These are phyloP conservation scores for Agaricus subrufescens DNA, from an alignment of 768 basidiomycete genomes.

Conservation along the genomic window DNA sequence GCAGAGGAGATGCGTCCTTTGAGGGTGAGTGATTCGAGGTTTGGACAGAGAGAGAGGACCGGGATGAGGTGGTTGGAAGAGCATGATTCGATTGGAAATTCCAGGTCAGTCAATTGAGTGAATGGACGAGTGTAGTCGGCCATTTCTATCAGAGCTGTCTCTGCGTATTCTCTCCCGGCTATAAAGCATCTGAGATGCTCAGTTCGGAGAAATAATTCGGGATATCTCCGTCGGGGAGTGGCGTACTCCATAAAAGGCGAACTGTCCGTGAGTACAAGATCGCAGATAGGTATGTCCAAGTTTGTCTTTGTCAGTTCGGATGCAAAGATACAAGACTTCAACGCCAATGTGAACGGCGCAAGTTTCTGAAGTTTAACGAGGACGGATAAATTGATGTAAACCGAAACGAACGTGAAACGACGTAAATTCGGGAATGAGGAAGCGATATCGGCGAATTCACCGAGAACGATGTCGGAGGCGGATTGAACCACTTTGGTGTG, in stretches of 20 bases:
- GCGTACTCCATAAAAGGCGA: neutral
- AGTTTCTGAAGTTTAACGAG: neutral
- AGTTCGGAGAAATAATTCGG: neutral
- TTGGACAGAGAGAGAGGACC: neutral
- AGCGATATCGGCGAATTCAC: neutral
- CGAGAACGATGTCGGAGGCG: neutral
- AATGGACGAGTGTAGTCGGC: neutral
- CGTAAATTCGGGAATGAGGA: neutral
- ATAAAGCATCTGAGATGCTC: neutral
- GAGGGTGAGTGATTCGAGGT: neutral
- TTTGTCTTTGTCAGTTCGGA: neutral
- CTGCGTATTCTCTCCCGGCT: neutral
- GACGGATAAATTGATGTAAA: neutral
- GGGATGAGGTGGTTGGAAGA: neutral
- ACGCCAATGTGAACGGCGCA: neutral
- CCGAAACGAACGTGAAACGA: neutral
- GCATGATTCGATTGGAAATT: neutral
- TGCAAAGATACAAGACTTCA: neutral
- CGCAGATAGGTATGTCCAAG: neutral
- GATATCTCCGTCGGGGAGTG: neutral
- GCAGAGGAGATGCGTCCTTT: neutral
- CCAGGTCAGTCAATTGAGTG: neutral
- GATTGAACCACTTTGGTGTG: neutral
- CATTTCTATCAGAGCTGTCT: neutral
- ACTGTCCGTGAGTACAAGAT: neutral